phyloP scores from a whole-genome alignment of 805 yeast species.

The Kluyveromyces wickerhamii region DNA sequence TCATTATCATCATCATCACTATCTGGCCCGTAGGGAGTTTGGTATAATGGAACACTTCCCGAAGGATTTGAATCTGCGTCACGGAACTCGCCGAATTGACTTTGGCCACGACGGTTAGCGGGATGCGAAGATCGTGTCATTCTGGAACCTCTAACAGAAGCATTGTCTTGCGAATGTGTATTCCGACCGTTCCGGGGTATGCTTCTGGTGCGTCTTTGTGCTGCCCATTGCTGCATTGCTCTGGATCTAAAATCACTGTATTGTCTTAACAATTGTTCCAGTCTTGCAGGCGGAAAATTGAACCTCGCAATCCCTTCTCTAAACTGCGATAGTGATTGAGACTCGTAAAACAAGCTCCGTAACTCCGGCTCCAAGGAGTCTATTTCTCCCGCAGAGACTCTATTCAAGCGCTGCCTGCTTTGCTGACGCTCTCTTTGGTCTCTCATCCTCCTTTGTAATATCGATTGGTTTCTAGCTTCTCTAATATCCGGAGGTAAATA shows the following conservation, averaged over 20 bases:
- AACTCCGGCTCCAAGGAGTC: constrained; percentile 3
- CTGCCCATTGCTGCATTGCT: constrained; percentile 4
- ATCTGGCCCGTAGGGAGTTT: no score
- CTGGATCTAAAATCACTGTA: constrained; percentile 5
- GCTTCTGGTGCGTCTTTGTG: constrained; percentile 3
- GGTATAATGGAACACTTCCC: no score
- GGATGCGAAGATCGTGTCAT: no score
- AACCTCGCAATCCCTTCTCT: constrained; percentile 4
- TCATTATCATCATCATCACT: not conserved
- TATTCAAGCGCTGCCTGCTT: not conserved
- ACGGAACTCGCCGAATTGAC: no score
- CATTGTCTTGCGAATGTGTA: no score
- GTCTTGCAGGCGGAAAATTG: constrained; percentile 5
- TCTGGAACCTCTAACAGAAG: no score
- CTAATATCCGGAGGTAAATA: constrained; percentile 2
- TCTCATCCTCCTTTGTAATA: constrained; percentile 3
- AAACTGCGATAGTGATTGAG: constrained; percentile 2
- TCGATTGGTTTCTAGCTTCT: constrained; percentile 1
- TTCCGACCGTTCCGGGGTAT: not conserved
- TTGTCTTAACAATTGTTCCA: constrained; percentile 1
- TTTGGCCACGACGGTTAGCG: no score
- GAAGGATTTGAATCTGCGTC: no score
- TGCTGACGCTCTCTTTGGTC: constrained; percentile 4
- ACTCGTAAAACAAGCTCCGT: constrained; percentile 2
- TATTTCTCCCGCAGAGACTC: not conserved